phyloP scores from a whole-genome alignment of 176 grass and related monocot species.

The Hyparrhenia diplandra region DNA sequence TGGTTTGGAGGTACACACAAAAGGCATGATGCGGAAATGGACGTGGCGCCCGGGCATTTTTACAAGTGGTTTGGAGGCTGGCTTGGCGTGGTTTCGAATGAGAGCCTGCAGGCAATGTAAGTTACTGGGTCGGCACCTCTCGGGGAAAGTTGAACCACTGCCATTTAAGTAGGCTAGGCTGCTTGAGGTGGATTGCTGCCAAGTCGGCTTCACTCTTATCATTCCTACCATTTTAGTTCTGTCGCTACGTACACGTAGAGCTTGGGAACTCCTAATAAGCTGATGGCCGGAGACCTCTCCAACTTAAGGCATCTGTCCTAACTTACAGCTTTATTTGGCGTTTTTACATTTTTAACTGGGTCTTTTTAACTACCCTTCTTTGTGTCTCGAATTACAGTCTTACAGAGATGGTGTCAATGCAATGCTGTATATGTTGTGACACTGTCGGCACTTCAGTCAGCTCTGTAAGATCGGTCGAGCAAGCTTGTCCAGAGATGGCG shows the following conservation, averaged over 20 bases:
- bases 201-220: conserved; percentile 38
- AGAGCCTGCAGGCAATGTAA: conserved; percentile 4
- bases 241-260: too few species aligned
- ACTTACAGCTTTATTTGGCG: not conserved
- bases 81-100: conserved; percentile 18
- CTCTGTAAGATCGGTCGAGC: not conserved
- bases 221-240: conserved; percentile 20
- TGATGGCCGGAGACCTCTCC: too few species aligned
- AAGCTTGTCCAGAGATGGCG: not conserved
- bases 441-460: too few species aligned
- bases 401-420: too few species aligned
- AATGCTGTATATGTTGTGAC: too few species aligned
- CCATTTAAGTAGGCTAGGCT: conserved; percentile 43
- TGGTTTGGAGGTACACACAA: too few species aligned
- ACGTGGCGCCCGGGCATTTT: too few species aligned
- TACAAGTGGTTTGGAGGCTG: too few species aligned
- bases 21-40: too few species aligned
- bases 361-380: not conserved
- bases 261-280: not conserved
- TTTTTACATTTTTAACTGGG: not conserved
- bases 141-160: conserved; percentile 45
- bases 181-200: conserved; percentile 54
- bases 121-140: conserved; percentile 39
- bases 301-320: not conserved
- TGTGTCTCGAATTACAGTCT: not conserved